A percentile compares a stretch with the other conserved stretches of the same genome.
Conservation (phyloP, 1,284 basidiomycete genomes). For the Rhodotorula mucilaginosa region DNA sequence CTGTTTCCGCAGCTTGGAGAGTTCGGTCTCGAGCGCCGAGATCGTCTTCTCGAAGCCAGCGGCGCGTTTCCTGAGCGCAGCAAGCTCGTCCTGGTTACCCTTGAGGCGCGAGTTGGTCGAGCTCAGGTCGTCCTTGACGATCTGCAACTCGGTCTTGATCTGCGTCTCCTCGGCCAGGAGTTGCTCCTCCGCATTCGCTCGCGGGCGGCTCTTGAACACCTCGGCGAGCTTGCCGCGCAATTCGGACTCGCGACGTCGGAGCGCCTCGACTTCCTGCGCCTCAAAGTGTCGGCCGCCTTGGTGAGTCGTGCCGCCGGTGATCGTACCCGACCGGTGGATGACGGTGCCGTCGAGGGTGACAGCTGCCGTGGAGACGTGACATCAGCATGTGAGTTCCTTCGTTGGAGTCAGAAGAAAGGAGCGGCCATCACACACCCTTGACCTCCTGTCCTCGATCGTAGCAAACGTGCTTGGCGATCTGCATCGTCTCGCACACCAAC, state of each 20-base stretch:
- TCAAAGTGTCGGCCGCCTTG: slow-evolving; percentile 77
- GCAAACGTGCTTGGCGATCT: slow-evolving; percentile 81
- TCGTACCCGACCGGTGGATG: slow-evolving; percentile 95
- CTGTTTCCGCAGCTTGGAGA: slow-evolving; percentile 58
- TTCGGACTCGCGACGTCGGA: slow-evolving; percentile 55
- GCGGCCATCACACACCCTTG: slow-evolving; percentile 64
- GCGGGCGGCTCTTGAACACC: slow-evolving; percentile 74
- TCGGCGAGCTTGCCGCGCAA: slow-evolving; percentile 77
- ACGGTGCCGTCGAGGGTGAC: slow-evolving; percentile 95
- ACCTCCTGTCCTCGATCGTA: slow-evolving; percentile 94
- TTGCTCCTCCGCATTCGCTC: slow-evolving; percentile 75
- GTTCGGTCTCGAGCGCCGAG: slow-evolving; percentile 57
- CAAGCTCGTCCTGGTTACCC: slow-evolving; percentile 74
- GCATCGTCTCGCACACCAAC: slow-evolving; percentile 91
- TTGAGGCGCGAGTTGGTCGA: slow-evolving; percentile 63
- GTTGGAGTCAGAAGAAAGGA: background rate
- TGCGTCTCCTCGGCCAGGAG: slow-evolving; percentile 72
- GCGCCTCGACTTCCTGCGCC: slow-evolving; percentile 75
- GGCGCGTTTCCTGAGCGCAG: slow-evolving; percentile 63
- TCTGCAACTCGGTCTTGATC: slow-evolving; percentile 68
- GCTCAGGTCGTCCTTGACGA: slow-evolving; percentile 77
- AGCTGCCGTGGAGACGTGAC: slow-evolving; percentile 55
- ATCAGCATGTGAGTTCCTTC: background rate
- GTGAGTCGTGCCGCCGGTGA: slow-evolving; percentile 88
- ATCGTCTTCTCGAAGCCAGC: slow-evolving; percentile 65